Conservation (phyloP, 1,139 yeast genomes). For the Scheffersomyces parashehatae region DNA sequence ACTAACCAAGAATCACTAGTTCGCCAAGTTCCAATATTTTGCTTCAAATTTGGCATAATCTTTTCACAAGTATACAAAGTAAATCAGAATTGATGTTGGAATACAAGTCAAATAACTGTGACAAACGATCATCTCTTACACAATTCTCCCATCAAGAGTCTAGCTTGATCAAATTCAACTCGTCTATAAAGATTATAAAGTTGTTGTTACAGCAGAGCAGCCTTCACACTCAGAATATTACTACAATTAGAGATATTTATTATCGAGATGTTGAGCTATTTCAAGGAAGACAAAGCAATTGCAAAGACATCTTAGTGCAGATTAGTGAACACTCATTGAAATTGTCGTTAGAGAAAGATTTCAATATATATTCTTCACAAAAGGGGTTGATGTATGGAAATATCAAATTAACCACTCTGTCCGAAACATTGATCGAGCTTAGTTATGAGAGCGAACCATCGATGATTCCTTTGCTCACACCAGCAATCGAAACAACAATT, state of each 20-base stretch:
- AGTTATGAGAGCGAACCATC: constrained; percentile 19
- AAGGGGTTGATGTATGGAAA: constrained; percentile 60
- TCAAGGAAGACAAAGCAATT: constrained; percentile 39
- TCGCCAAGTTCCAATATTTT: no score
- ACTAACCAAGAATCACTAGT: no score
- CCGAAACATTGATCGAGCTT: constrained; percentile 5
- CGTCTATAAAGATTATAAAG: constrained; percentile 18
- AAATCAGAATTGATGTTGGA: no score
- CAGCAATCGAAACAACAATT: background rate
- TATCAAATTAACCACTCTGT: background rate
- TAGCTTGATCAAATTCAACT: constrained; percentile 3
- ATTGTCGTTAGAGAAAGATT: constrained; percentile 21
- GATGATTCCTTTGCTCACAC: constrained; percentile 22
- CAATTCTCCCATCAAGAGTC: constrained; percentile 2
- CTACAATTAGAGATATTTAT: constrained; percentile 64
- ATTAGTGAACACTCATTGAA: constrained; percentile 29
- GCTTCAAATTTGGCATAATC: no score
- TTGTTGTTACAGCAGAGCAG: constrained; percentile 19
- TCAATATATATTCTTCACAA: constrained; percentile 59
- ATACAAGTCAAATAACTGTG: background rate
- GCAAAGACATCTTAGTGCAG: constrained; percentile 41
- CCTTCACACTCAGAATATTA: constrained; percentile 13
- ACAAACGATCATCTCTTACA: constrained; percentile 1
- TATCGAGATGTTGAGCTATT: constrained; percentile 65
- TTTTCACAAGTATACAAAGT: no score